Evolutionary conservation across 2,329 filamentous ascomycete genomes (phyloP), one percentile per base, ranked within the genome.

Genomic region (Colletotrichum higginsianum): DNA sequence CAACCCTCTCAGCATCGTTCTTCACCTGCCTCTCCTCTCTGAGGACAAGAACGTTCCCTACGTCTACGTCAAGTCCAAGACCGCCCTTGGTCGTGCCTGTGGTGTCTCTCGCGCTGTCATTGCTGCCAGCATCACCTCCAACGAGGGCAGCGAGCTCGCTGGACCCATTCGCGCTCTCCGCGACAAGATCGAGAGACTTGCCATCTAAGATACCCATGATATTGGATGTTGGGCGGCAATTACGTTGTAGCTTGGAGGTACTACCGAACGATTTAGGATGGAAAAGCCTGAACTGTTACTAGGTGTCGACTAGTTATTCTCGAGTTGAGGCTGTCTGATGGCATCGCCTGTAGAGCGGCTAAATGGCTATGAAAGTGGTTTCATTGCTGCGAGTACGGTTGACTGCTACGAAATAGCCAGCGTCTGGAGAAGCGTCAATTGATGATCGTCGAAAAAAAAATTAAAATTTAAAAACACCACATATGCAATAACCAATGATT

Each of bases 151-250:
- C 79, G 95, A 98, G 83, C 88, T 98, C 72, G 93, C 92, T 83
- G 89, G 90, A 79, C 94, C 97, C 88, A 98, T 98, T 83, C 90
- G 93, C 78, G 88, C 91, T 75, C 88, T 98, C 80, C 97, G 96
- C 88, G 94, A 97, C 85, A 97, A 98, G 91, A 94, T 98, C 67
- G 96, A 98, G 89, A 90, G 95, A 78, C 89, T 98, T 77, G 95
- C 96, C 87, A 98, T 98, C 86, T 98, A 92, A 90, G 76, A 70
- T 65, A 73, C 70, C 72, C 70, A 55, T 18, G 4, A 56, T 38
- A 0, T 42, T 56, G 13, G 38, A 71, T 66, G 46, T 47, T 52
- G 55, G 68, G 50, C 40, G 44, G 61, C 49, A 42, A 71, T 66
- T 8, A 55, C 55, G 30, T 38, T 12, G 26, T 26, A 57, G 23